Conservation (phyloP, 2,329 filamentous ascomycete species). For the Exophiala aquamarina region DNA sequence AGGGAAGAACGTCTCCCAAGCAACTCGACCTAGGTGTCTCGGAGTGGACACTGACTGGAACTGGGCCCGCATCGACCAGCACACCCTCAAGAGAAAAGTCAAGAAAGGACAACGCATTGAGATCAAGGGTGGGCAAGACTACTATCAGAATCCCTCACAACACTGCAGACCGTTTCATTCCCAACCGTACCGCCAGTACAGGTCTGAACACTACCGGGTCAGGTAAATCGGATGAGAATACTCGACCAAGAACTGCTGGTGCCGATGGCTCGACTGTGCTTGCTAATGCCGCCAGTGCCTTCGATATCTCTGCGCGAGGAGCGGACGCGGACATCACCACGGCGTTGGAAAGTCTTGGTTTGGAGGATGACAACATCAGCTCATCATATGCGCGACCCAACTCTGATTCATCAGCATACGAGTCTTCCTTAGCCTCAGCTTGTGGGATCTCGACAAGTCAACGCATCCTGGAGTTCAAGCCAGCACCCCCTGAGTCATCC, state of each 20-base stretch:
- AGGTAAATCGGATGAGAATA: slow-evolving; percentile 78
- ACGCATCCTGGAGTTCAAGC: slow-evolving; percentile 97
- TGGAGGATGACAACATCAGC: slow-evolving; percentile 68
- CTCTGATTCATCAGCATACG: slow-evolving; percentile 85
- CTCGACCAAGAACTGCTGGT: slow-evolving; percentile 69
- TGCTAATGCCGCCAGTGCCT: slow-evolving; percentile 64
- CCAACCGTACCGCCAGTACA: slow-evolving; percentile 87
- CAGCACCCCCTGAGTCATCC: slow-evolving; percentile 93
- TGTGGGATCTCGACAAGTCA: slow-evolving; percentile 93
- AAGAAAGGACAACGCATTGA: slow-evolving; percentile 54
- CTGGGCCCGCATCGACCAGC: slow-evolving; percentile 57
- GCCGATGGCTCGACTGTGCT: slow-evolving; percentile 73
- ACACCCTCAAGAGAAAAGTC: slow-evolving; percentile 58
- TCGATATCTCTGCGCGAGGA: slow-evolving; percentile 61
- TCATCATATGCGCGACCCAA: slow-evolving; percentile 73
- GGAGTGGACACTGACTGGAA: slow-evolving; percentile 87
- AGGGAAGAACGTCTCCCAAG: slow-evolving; percentile 71
- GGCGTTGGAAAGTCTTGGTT: slow-evolving; percentile 75
- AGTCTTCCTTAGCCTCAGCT: slow-evolving; percentile 84
- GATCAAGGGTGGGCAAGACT: slow-evolving; percentile 63
- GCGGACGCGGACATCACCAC: slow-evolving; percentile 73
- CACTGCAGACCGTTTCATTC: slow-evolving; percentile 89
- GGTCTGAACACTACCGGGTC: slow-evolving; percentile 79
- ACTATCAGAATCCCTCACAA: slow-evolving; percentile 68
- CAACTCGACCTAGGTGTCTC: slow-evolving; percentile 89